Conservation (phyloP, 495 filamentous ascomycete genomes). For the Patellaria atrata region DNA sequence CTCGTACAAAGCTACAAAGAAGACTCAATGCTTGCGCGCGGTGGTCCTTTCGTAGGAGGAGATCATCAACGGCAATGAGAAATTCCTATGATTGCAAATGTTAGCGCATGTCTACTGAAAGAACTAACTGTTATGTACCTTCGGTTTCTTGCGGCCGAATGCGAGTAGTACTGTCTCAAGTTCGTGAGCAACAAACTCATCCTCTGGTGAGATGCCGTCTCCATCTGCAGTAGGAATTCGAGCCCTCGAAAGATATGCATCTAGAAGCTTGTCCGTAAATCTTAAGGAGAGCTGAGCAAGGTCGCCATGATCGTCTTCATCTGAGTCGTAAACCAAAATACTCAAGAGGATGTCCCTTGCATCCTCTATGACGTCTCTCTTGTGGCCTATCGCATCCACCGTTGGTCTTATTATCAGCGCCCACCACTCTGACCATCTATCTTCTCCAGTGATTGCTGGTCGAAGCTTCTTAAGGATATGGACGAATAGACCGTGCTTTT, state of each 20-base stretch:
- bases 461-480: constrained; percentile 42
- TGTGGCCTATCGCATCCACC: constrained; percentile 39
- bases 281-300: constrained; percentile 28
- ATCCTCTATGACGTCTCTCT: constrained; percentile 44
- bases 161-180: constrained; percentile 38
- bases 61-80: constrained; percentile 42
- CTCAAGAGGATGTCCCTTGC: constrained; percentile 41
- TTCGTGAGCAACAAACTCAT: constrained; percentile 34
- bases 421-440: constrained; percentile 50
- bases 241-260: constrained; percentile 43
- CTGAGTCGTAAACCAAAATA: constrained; percentile 42
- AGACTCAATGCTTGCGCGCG: constrained; percentile 44
- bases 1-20: constrained; percentile 47
- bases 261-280: constrained; percentile 40
- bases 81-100: constrained; percentile 37
- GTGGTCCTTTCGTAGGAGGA: constrained; percentile 42
- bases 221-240: constrained; percentile 27
- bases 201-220: constrained; percentile 30
- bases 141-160: constrained; percentile 52
- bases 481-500: constrained; percentile 46
- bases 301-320: constrained; percentile 33
- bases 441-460: constrained; percentile 40
- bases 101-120: constrained; percentile 2
- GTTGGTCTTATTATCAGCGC: constrained; percentile 44
- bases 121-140: constrained; percentile 30